Conservation (phyloP, 768 basidiomycete species). For the Mrakia gelida region DNA sequence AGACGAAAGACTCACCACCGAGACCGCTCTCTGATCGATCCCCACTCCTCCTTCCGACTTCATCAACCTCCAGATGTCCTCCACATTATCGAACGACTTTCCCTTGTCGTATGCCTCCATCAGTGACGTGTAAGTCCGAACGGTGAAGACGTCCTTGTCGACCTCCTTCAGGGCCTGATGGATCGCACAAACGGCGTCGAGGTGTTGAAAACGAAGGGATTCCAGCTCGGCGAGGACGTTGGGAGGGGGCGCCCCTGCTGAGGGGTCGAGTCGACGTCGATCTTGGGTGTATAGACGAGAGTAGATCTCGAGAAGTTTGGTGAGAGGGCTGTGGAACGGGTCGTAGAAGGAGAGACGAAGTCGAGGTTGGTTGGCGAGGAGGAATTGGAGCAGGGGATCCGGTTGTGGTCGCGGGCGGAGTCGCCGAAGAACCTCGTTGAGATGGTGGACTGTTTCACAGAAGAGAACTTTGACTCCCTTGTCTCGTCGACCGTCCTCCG, state of each 20-base stretch:
- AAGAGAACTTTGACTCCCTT: neutral
- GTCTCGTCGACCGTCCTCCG: neutral
- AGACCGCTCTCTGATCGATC: neutral
- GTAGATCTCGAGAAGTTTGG: neutral
- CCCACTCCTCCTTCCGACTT: neutral
- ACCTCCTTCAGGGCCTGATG: neutral
- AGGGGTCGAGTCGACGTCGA: neutral
- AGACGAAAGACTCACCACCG: neutral
- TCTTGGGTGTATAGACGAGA: neutral
- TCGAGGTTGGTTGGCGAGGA: neutral
- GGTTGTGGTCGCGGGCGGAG: neutral
- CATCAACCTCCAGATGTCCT: neutral
- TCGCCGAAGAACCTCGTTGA: neutral
- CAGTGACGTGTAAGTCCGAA: neutral
- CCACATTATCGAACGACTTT: neutral
- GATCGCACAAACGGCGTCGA: neutral
- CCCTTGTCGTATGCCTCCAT: neutral
- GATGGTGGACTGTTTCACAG: neutral
- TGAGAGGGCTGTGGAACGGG: neutral
- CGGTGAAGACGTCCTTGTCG: neutral
- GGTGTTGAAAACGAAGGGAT: neutral
- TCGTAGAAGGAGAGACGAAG: neutral
- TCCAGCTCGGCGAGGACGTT: too few species aligned
- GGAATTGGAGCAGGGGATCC: neutral
- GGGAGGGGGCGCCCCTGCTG: too few species aligned